Evolutionary conservation across 2,329 filamentous ascomycete genomes (phyloP).

Genomic region (Xylariaceae sp.): DNA sequence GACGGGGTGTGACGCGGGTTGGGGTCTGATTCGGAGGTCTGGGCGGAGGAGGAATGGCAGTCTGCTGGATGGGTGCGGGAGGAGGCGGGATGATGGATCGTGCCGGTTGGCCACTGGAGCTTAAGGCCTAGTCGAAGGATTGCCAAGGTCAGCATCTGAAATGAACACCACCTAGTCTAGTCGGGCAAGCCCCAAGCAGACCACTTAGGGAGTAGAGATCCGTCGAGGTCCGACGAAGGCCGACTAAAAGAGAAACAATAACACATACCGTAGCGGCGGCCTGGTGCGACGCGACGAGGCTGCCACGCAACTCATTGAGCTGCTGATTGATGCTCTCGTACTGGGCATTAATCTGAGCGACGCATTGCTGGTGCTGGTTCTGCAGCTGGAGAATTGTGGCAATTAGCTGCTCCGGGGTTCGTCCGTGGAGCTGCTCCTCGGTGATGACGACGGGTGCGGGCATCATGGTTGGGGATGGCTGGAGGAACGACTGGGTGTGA

Average conservation of each 20-base stretch:
- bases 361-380: conserved; percentile 33
- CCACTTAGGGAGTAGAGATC: too few relatives aligned
- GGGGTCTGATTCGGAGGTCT: conserved; percentile 28
- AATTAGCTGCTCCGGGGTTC: conserved; percentile 35
- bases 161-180: too few relatives aligned
- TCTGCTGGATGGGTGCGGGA: conserved; percentile 24
- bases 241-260: neutral
- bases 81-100: conserved; percentile 26
- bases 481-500: conserved; percentile 20
- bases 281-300: conserved; percentile 32
- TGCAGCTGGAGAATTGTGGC: conserved; percentile 36
- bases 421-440: conserved; percentile 33
- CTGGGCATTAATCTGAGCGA: conserved; percentile 33
- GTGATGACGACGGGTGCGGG: conserved; percentile 25
- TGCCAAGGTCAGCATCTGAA: too few relatives aligned
- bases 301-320: conserved; percentile 33
- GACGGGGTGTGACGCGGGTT: conserved; percentile 25
- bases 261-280: conserved; percentile 32
- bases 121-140: conserved; percentile 20
- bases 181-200: too few relatives aligned
- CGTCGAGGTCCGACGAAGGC: too few relatives aligned
- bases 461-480: conserved; percentile 23
- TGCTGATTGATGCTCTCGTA: conserved; percentile 34
- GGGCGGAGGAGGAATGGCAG: conserved; percentile 23
- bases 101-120: conserved; percentile 22